Conservation (phyloP, 768 basidiomycete genomes). For the Erythrobasidium yunnanense region DNA sequence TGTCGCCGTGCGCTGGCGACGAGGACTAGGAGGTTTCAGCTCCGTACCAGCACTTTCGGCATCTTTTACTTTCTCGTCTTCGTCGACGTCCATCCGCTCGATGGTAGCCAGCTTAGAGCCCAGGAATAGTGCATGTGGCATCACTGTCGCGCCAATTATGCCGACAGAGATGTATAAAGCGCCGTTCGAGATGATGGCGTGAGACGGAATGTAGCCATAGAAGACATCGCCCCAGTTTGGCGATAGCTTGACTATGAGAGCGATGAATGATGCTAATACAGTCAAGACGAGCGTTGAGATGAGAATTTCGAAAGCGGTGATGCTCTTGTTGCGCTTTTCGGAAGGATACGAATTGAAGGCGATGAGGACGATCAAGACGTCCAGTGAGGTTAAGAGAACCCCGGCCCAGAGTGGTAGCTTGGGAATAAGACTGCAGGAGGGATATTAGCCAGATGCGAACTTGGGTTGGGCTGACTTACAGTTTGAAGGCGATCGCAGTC, state of each 20-base stretch:
- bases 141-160: conserved; percentile 57
- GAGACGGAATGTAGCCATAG: conserved; percentile 49
- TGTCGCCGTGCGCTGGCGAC: background rate
- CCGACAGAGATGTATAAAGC: conserved; percentile 42
- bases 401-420: conserved; percentile 58
- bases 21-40: background rate
- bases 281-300: conserved; percentile 45
- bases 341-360: conserved; percentile 37
- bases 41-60: background rate
- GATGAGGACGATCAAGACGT: conserved; percentile 58
- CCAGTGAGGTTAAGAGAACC: conserved; percentile 57
- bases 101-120: conserved; percentile 78
- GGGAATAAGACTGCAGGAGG: conserved; percentile 49
- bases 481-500: conserved; percentile 65
- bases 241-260: conserved; percentile 61
- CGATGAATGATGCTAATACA: conserved; percentile 65
- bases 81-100: conserved; percentile 52
- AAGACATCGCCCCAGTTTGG: conserved; percentile 71
- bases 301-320: conserved; percentile 36
- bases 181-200: conserved; percentile 40
- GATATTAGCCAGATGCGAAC: background rate
- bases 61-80: conserved; percentile 31
- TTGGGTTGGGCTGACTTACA: conserved; percentile 42
- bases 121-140: conserved; percentile 87
- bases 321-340: conserved; percentile 28